These are phyloP conservation scores for Neurospora crassa DNA, from an alignment of 2,329 filamentous ascomycete genomes.

Conservation along the genomic window DNA sequence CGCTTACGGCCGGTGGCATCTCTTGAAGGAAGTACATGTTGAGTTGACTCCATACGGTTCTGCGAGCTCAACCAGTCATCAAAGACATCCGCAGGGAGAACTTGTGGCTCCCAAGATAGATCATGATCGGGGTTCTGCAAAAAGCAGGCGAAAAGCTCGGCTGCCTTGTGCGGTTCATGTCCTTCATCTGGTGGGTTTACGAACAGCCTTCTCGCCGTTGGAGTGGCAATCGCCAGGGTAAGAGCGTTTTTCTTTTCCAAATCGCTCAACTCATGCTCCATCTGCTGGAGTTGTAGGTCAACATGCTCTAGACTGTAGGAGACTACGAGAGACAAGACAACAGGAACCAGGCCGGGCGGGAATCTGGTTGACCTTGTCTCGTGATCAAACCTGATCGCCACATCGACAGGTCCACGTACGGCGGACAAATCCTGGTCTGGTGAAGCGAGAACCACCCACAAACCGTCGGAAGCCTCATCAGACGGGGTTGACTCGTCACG, in stretches of 20 bases:
- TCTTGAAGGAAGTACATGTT: slow-evolving; percentile 3
- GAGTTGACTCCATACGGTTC: slow-evolving; percentile 20
- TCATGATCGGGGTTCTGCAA: slow-evolving; percentile 29
- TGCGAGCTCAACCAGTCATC: slow-evolving; percentile 36
- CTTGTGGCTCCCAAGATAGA: slow-evolving; percentile 37
- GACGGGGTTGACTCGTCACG: slow-evolving; percentile 6
- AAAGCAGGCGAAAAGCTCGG: slow-evolving; percentile 36
- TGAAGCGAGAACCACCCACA: slow-evolving; percentile 33
- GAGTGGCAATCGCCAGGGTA: slow-evolving; percentile 25
- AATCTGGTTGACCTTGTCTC: slow-evolving; percentile 31
- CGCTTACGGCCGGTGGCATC: slow-evolving; percentile 33
- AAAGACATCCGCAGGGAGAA: slow-evolving; percentile 38
- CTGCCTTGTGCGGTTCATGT: slow-evolving; percentile 35
- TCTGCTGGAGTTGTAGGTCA: slow-evolving; percentile 33
- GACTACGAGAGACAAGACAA: slow-evolving; percentile 40
- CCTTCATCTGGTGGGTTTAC: slow-evolving; percentile 29
- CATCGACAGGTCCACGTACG: slow-evolving; percentile 33
- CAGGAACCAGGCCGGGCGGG: slow-evolving; percentile 25
- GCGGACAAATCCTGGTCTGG: slow-evolving; percentile 28
- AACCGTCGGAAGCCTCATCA: slow-evolving; percentile 7
- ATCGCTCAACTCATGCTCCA: slow-evolving; percentile 27
- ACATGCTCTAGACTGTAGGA: slow-evolving; percentile 48
- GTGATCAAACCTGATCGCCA: slow-evolving; percentile 46
- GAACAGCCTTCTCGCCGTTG: slow-evolving; percentile 27
- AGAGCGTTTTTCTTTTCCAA: slow-evolving; percentile 37